Percentiles rank a stretch among this genome's conserved stretches.
Evolutionary conservation across 371 early-diverging fungal species (phyloP).

Genomic region (Thermomucor indicae-seudaticae): DNA sequence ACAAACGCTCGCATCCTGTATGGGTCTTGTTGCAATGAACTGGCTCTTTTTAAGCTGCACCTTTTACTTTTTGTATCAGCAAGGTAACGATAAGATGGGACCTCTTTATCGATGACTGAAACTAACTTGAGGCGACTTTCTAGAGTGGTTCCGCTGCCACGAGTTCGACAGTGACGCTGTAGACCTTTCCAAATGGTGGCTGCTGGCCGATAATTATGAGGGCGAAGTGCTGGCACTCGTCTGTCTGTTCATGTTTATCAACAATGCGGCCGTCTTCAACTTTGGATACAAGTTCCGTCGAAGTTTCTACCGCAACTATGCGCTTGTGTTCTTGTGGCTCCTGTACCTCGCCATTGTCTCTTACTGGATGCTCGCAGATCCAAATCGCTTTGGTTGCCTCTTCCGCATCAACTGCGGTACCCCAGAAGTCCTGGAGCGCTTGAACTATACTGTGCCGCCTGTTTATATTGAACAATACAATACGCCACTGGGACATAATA

Average conservation of each 20-base stretch:
- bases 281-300: conserved; percentile 67
- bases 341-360: conserved; percentile 52
- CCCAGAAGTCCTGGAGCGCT: conserved; percentile 28
- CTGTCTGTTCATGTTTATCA: conserved; percentile 64
- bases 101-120: conserved; percentile 26
- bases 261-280: conserved; percentile 71
- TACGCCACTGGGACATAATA: conserved; percentile 61
- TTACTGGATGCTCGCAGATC: conserved; percentile 56
- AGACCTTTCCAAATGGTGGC: conserved; percentile 77
- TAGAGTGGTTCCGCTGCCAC: conserved; percentile 69
- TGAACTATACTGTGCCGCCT: conserved; percentile 47
- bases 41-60: conserved; percentile 50
- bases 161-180: conserved; percentile 69
- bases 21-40: conserved; percentile 71
- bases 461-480: conserved; percentile 57
- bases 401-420: conserved; percentile 81
- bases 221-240: conserved; percentile 58
- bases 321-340: conserved; percentile 52
- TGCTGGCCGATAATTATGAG: conserved; percentile 79
- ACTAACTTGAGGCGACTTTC: conserved; percentile 41
- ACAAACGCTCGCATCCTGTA: conserved; percentile 65
- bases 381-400: conserved; percentile 66
- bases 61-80: conserved; percentile 38
- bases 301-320: conserved; percentile 59
- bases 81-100: conserved; percentile 13